A percentile compares a stretch with the other conserved stretches of the same genome.
Evolutionary conservation across 1,284 basidiomycete species (phyloP).

Genomic region (Xanthoconium separans): DNA sequence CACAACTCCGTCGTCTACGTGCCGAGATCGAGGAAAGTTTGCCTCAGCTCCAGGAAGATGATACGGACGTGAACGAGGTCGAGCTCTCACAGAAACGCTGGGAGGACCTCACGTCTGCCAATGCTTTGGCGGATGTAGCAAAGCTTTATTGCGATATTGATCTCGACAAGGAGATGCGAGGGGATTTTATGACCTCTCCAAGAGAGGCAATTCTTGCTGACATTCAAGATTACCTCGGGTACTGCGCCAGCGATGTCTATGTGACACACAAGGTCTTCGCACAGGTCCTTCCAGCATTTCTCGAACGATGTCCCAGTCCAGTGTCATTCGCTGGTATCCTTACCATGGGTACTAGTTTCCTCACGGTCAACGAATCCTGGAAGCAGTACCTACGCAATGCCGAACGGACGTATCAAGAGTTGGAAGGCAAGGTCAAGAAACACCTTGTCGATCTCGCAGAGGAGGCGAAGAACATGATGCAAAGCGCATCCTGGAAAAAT

Average conservation of each 20-base stretch:
- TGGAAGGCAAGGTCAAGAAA: conserved; percentile 73
- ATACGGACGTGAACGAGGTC: conserved; percentile 39
- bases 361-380: conserved; percentile 92
- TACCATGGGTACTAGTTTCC: conserved; percentile 89
- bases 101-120: conserved; percentile 92
- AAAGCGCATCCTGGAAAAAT: conserved; percentile 57
- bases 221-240: conserved; percentile 79
- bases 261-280: conserved; percentile 85
- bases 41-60: conserved; percentile 38
- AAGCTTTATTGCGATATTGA: conserved; percentile 84
- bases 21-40: conserved; percentile 46
- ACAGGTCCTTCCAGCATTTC: conserved; percentile 83
- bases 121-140: conserved; percentile 92
- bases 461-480: conserved; percentile 51
- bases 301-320: conserved; percentile 86
- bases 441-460: conserved; percentile 72
- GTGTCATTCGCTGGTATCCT: conserved; percentile 92
- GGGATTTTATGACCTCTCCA: conserved; percentile 71
- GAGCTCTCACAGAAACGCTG: conserved; percentile 62
- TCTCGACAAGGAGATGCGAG: conserved; percentile 73
- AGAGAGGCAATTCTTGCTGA: conserved; percentile 66
- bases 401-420: conserved; percentile 74
- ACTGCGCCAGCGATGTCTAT: conserved; percentile 85
- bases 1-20: conserved; percentile 45
- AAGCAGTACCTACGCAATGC: conserved; percentile 77